A percentile compares a stretch with the other conserved stretches of the same genome.
These are phyloP conservation scores for Cryptosporidium viatorum DNA, from an alignment of 169 alveolate species.

Conservation along the genomic window DNA sequence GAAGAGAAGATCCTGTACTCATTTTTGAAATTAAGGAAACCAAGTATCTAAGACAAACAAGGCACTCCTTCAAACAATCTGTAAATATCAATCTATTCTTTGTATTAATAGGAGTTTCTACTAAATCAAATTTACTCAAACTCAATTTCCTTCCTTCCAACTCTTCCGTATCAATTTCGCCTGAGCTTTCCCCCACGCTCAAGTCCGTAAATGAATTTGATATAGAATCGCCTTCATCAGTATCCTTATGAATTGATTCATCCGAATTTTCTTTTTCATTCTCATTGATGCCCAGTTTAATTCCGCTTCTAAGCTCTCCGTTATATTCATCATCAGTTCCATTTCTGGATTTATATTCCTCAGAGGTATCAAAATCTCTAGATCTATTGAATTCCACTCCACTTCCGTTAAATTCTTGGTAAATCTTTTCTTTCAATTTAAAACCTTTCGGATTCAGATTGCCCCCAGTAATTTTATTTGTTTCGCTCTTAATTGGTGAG, in stretches of 20 bases:
- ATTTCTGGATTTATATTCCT: not conserved
- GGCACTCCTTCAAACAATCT: constrained; percentile 33
- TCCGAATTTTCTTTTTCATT: not conserved
- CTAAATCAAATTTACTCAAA: not conserved
- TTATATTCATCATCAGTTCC: constrained; percentile 16
- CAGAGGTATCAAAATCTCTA: not conserved
- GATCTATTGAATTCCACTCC: not conserved
- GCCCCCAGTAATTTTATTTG: not conserved
- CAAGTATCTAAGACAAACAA: constrained; percentile 64
- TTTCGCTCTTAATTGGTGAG: not conserved
- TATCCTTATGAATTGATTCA: not conserved
- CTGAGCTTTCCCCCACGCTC: not conserved
- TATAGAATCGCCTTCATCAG: not conserved
- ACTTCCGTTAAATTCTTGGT: not conserved
- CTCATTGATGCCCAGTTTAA: not conserved
- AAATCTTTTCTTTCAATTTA: not conserved
- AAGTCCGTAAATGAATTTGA: constrained; percentile 7
- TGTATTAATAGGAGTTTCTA: not conserved
- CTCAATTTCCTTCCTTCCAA: not conserved
- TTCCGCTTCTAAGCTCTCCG: not conserved
- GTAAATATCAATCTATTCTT: not conserved
- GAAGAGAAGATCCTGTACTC: constrained; percentile 5
- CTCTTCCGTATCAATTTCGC: not conserved
- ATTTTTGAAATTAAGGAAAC: constrained; percentile 34
- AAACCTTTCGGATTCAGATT: not conserved